Evolutionary conservation across 2,329 filamentous ascomycete genomes (phyloP).

Genomic region (Fusarium nurragi): DNA sequence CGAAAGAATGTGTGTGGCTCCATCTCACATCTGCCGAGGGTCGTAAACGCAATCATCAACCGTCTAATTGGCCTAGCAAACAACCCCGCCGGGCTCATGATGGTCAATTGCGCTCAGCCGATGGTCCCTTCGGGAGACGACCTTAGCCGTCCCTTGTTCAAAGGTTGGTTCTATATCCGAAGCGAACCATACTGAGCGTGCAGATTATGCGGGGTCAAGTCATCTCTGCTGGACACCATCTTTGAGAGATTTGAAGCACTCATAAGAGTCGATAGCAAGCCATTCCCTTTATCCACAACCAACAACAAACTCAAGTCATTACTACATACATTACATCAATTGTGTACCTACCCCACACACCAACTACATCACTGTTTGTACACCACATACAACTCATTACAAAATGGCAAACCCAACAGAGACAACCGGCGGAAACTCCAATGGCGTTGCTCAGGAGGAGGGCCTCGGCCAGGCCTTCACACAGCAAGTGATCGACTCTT

Average conservation of each 20-base stretch:
- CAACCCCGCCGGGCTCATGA: constrained; percentile 12
- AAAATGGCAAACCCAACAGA: constrained; percentile 50
- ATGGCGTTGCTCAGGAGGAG: constrained; percentile 21
- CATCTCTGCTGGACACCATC: constrained; percentile 14
- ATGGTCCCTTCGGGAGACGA: constrained; percentile 4
- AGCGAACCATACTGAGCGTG: constrained; percentile 18
- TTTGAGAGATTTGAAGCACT: constrained; percentile 8
- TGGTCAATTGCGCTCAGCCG: constrained; percentile 15
- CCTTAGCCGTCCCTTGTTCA: constrained; percentile 28
- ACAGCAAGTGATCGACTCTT: constrained; percentile 74
- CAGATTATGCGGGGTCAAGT: constrained; percentile 31
- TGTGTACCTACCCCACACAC: background rate
- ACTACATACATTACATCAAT: too few species aligned
- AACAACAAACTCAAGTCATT: background rate
- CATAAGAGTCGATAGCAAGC: constrained; percentile 1
- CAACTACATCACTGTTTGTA: background rate
- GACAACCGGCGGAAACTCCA: constrained; percentile 58
- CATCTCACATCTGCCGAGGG: constrained; percentile 13
- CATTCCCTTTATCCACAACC: background rate
- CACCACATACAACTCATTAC: constrained; percentile 16
- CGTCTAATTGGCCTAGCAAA: constrained; percentile 5
- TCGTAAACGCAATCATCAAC: constrained; percentile 23
- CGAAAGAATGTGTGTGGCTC: constrained; percentile 7
- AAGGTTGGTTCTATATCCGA: constrained; percentile 16
- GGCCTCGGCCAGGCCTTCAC: constrained; percentile 68